Percentiles rank a stretch among this genome's conserved stretches.
phyloP scores from a whole-genome alignment of 2,329 filamentous ascomycete species.

The Apiospora kogelbergensis region DNA sequence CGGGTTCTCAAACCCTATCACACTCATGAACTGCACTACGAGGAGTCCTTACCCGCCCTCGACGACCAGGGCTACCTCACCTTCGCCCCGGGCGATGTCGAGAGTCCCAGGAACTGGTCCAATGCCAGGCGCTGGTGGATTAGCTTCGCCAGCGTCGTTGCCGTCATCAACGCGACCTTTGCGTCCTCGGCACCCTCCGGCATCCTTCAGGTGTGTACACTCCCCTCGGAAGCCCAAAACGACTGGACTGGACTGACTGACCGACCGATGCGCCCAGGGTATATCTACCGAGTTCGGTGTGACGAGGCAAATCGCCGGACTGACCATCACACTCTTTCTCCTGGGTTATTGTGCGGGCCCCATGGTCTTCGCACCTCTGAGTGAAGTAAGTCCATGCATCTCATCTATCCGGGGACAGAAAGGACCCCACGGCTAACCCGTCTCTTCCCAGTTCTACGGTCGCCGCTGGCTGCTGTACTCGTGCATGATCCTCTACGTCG shows the following conservation, averaged over 20 bases:
- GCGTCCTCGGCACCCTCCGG: conserved; percentile 43
- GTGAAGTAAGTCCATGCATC: conserved; percentile 36
- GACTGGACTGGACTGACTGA: neutral
- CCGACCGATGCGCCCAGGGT: conserved; percentile 24
- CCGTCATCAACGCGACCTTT: conserved; percentile 57
- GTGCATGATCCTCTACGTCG: conserved; percentile 47
- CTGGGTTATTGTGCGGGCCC: conserved; percentile 41
- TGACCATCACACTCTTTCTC: conserved; percentile 55
- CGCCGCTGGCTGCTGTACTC: conserved; percentile 53
- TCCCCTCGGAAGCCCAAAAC: neutral
- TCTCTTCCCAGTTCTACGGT: conserved; percentile 47
- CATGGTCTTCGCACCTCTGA: conserved; percentile 56
- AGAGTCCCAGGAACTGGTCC: conserved; percentile 51
- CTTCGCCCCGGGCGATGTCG: conserved; percentile 50
- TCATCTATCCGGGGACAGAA: neutral
- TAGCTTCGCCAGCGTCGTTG: conserved; percentile 41
- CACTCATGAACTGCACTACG: conserved; percentile 34
- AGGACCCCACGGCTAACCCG: neutral
- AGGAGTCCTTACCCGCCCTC: conserved; percentile 35
- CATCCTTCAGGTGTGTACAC: conserved; percentile 29
- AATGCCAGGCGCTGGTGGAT: conserved; percentile 38
- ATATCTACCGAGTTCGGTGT: conserved; percentile 47
- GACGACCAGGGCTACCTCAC: conserved; percentile 51
- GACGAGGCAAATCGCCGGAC: conserved; percentile 44
- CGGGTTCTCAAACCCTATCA: conserved; percentile 45